These are phyloP conservation scores for Rutstroemia sp. DNA, from an alignment of 2,329 filamentous ascomycete species.

Conservation along the genomic window DNA sequence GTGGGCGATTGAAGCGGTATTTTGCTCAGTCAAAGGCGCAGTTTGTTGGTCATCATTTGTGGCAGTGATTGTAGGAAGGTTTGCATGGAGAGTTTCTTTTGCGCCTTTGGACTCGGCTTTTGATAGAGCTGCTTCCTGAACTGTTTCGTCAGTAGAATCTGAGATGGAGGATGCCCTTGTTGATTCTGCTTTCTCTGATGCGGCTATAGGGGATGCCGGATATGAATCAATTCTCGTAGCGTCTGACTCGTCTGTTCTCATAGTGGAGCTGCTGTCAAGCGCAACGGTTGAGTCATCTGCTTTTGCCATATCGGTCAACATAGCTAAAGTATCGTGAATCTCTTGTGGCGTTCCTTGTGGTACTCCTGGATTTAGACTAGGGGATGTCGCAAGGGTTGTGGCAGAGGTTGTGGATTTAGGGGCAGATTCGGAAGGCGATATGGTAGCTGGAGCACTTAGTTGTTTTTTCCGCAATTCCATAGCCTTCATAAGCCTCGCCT, in stretches of 20 bases:
- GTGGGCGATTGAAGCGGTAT: background rate
- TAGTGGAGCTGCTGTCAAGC: conserved; percentile 38
- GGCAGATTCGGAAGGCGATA: background rate
- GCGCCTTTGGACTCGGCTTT: conserved; percentile 7
- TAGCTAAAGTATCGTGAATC: conserved; percentile 20
- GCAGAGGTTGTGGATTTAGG: conserved; percentile 8
- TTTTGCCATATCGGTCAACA: conserved; percentile 29
- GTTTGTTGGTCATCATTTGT: background rate
- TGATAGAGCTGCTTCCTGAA: conserved; percentile 30
- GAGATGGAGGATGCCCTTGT: conserved; percentile 59
- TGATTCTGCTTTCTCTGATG: conserved; percentile 50
- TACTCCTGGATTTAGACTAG: background rate
- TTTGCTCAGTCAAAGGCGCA: background rate
- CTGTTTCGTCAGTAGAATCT: conserved; percentile 54
- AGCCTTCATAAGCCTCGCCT: conserved; percentile 87
- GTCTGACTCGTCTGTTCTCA: conserved; percentile 30
- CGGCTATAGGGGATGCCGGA: conserved; percentile 47
- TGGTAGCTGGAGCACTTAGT: conserved; percentile 35
- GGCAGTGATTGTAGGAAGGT: background rate
- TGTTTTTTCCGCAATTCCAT: conserved; percentile 84
- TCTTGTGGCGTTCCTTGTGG: conserved; percentile 14
- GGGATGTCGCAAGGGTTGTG: conserved; percentile 6
- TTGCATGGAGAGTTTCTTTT: background rate
- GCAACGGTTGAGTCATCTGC: conserved; percentile 47
- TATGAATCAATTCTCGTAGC: conserved; percentile 46